Conservation (phyloP, 1,284 basidiomycete species). For the Takashimella tepidaria region DNA sequence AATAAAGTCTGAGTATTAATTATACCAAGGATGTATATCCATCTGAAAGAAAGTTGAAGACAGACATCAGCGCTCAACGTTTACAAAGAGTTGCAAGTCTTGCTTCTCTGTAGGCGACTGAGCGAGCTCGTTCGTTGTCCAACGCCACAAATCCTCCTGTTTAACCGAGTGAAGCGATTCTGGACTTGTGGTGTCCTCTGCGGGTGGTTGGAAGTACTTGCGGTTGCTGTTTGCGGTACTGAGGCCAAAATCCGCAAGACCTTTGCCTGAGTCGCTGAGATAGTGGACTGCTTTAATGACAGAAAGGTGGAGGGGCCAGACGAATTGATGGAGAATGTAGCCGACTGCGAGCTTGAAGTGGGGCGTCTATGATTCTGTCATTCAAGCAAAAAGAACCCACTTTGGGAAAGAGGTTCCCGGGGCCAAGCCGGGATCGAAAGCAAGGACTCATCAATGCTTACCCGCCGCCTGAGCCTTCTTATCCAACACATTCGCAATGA, state of each 20-base stretch:
- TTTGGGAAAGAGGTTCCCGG: conserved; percentile 1
- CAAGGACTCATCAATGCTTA: conserved; percentile 13
- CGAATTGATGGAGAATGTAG: conserved; percentile 1
- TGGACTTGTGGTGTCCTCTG: conserved; percentile 10
- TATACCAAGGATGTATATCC: too few relatives aligned
- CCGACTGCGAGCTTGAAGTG: not conserved
- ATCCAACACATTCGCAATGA: conserved; percentile 14
- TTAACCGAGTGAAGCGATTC: conserved; percentile 7
- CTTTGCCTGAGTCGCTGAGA: not conserved
- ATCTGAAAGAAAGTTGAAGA: too few relatives aligned
- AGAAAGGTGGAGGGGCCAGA: not conserved
- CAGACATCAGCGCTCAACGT: too few relatives aligned
- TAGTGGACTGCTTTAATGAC: not conserved
- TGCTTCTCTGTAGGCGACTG: not conserved
- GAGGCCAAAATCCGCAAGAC: conserved; percentile 9
- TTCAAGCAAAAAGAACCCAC: not conserved
- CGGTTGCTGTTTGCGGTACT: conserved; percentile 11
- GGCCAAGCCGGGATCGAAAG: conserved; percentile 22
- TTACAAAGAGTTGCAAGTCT: not conserved
- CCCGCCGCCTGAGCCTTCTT: conserved; percentile 1
- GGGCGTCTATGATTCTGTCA: not conserved
- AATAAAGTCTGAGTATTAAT: too few relatives aligned
- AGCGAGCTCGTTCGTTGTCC: conserved; percentile 12
- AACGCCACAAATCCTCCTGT: conserved; percentile 26
- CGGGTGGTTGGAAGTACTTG: conserved; percentile 11